Conservation (phyloP, 306 rosid species). For the Argentina anserina region DNA sequence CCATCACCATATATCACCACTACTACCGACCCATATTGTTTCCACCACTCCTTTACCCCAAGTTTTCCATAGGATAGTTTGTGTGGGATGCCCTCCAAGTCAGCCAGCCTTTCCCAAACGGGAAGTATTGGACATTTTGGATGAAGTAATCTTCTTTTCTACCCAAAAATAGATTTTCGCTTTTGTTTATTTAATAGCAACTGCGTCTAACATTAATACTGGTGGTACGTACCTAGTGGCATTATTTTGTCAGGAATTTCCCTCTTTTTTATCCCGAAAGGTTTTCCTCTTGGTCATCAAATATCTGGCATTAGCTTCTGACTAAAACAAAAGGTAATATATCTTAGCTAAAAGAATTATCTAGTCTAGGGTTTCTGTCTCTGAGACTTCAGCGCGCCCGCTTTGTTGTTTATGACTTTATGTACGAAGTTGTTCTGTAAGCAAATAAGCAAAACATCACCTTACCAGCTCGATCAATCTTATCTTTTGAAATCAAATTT, state of each 20-base stretch:
- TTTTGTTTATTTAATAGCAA: background rate
- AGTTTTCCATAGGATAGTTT: background rate
- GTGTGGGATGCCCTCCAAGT: background rate
- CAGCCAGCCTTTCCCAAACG: background rate
- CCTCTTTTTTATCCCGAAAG: background rate
- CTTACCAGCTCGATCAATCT: background rate
- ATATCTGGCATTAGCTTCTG: background rate
- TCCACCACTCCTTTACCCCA: background rate
- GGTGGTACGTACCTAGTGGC: background rate
- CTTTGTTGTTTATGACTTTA: background rate
- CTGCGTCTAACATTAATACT: background rate
- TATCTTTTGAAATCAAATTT: background rate
- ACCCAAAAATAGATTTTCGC: background rate
- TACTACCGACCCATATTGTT: background rate
- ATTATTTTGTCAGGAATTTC: background rate
- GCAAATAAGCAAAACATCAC: background rate
- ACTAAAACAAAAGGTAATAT: background rate
- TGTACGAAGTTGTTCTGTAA: background rate
- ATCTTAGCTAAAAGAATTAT: background rate
- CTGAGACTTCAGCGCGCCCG: background rate
- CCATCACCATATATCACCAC: background rate
- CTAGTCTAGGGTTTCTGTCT: background rate
- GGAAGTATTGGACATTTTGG: background rate
- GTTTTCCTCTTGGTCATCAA: slow-evolving; percentile 1
- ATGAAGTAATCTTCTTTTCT: background rate